phyloP scores from a whole-genome alignment of 305 asterid genomes.

The Solanum aculeatissimum region DNA sequence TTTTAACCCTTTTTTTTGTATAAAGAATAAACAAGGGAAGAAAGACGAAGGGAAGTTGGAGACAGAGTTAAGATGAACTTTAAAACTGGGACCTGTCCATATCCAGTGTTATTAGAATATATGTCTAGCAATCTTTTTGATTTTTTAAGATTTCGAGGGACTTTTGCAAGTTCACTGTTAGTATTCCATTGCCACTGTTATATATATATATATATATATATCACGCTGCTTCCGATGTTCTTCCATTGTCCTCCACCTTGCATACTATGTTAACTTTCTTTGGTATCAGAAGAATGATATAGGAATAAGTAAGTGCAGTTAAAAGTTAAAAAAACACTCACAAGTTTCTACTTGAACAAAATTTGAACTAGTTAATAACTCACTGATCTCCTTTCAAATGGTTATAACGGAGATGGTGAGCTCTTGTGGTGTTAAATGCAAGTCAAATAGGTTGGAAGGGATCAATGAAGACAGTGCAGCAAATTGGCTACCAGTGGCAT shows the following conservation, averaged over 20 bases:
- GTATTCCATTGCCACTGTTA: background rate
- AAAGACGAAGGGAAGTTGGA: constrained; percentile 21
- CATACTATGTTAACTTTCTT: background rate
- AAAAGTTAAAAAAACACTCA: background rate
- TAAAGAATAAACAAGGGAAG: background rate
- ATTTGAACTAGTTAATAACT: background rate
- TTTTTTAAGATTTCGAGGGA: background rate
- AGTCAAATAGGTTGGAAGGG: constrained; percentile 38
- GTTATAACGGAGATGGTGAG: constrained; percentile 3
- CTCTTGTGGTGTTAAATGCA: constrained; percentile 1
- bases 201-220: constrained; percentile 35
- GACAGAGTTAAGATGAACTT: constrained; percentile 20
- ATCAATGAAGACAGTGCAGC: constrained; percentile 48
- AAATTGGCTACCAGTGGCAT: constrained; percentile 34
- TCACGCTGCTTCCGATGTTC: constrained; percentile 6
- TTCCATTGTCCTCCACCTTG: background rate
- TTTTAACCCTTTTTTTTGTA: constrained; percentile 10
- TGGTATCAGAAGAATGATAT: background rate
- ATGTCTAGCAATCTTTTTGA: background rate
- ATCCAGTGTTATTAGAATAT: background rate
- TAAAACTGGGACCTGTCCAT: constrained; percentile 14
- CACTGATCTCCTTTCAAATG: background rate
- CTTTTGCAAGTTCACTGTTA: background rate
- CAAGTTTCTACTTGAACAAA: background rate
- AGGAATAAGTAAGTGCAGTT: background rate